Evolutionary conservation across 2,329 filamentous ascomycete genomes (phyloP).

Genomic region (Colletotrichum lindemuthianum): DNA sequence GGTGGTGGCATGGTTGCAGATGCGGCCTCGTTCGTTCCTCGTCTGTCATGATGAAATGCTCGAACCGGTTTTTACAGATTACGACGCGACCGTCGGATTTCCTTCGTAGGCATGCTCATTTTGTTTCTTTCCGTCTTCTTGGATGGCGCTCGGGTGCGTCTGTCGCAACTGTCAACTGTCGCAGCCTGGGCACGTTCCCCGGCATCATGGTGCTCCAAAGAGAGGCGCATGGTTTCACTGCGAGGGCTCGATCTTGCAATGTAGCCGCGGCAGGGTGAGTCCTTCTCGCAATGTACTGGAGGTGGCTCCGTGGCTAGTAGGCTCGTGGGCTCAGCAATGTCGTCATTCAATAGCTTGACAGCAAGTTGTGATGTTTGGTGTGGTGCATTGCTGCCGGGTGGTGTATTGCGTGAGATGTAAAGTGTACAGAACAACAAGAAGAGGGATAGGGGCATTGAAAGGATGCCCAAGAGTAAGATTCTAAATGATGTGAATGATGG

Average conservation of each 20-base stretch:
- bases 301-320: too few species aligned
- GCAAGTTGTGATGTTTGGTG: too few species aligned
- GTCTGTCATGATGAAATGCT: slow-evolving; percentile 18
- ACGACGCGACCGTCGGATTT: background rate
- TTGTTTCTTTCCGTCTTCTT: slow-evolving; percentile 8
- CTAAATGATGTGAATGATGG: slow-evolving; percentile 9
- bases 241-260: background rate
- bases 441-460: too few species aligned
- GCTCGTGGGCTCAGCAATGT: too few species aligned
- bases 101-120: background rate
- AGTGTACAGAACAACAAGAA: too few species aligned
- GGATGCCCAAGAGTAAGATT: background rate
- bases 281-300: too few species aligned
- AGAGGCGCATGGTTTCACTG: slow-evolving; percentile 25
- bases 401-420: too few species aligned
- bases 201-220: background rate
- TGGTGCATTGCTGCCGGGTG: too few species aligned
- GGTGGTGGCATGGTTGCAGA: slow-evolving; percentile 20
- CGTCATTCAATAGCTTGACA: too few species aligned
- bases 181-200: slow-evolving; percentile 23
- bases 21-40: slow-evolving; percentile 6
- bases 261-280: too few species aligned
- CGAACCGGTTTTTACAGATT: background rate
- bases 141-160: slow-evolving; percentile 18
- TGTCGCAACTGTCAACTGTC: slow-evolving; percentile 24